Evolutionary conservation across 352 stramenopile genomes (phyloP), one percentile per base, ranked within the genome.

Genomic region (Pythium rishiriense): DNA sequence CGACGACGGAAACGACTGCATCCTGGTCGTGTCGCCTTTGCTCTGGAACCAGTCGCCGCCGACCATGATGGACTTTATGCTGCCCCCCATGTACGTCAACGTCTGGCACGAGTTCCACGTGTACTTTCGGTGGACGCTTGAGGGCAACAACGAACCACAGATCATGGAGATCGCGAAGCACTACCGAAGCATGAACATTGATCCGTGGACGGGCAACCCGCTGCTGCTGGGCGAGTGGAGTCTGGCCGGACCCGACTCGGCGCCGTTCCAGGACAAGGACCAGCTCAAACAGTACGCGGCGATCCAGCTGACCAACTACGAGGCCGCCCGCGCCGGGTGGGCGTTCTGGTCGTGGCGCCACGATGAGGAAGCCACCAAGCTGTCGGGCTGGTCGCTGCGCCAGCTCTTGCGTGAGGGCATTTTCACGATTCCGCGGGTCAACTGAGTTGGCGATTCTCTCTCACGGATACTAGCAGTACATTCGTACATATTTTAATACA

Each of bases 91-190:
- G 19, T 85, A 77, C 62, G 41, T 29, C 28, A 84, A 88, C 47
- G 74, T 88, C 5, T 91, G 82, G 78, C 68, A 79, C 63, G 79
- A 88, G 37, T 73, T 74, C 21, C 82, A 88, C 47, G 39, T 66
- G 19, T 89, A 87, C 62, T 87, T 81, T 62, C 72, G 76, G n/a
- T 81, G 69, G 67, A 76, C 69, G 1, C 51, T 29, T 21, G 69
- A 70, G 5, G 45, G 42, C n/a, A 46, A 64, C 17, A 72, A 33
- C 17, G 69, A 83, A 39, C 22, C 46, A 19, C 28, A 62, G 17
- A 35, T 79, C 15, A 47, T 79, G 4, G 26, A 55, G 4, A 21
- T 14, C 0, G 51, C 51, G 0, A 35, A 35, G 3, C 19, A 15
- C 10, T 66, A 66, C 41, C 4, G 48, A 10, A 19, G 19, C 26